Evolutionary conservation across 257 asterid genomes (phyloP).

Genomic region (Sherardia arvensis): DNA sequence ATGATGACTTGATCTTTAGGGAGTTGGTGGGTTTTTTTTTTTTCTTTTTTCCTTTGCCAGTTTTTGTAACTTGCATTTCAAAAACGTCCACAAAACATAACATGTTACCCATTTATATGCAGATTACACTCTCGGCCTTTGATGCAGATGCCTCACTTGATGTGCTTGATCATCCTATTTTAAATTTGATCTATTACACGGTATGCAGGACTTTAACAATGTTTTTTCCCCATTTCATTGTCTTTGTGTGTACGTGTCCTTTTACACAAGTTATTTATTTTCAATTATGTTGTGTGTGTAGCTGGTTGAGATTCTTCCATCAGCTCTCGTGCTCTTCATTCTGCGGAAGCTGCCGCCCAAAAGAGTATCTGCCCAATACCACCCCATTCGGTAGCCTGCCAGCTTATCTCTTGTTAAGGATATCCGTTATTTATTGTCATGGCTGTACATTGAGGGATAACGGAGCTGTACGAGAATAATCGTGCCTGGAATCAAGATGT

Average conservation of each 20-base stretch:
- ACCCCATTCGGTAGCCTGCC: slow-evolving; percentile 36
- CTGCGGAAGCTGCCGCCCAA: slow-evolving; percentile 65
- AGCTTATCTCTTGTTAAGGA: background rate
- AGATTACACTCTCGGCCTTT: slow-evolving; percentile 80
- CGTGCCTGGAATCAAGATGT: background rate
- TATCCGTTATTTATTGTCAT: background rate
- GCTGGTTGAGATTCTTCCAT: slow-evolving; percentile 68
- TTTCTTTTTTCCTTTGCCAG: background rate
- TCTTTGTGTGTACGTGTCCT: background rate
- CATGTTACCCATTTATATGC: slow-evolving; percentile 11
- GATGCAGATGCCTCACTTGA: slow-evolving; percentile 69
- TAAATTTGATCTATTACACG: slow-evolving; percentile 73
- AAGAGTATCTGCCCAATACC: slow-evolving; percentile 48
- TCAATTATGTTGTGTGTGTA: slow-evolving; percentile 9
- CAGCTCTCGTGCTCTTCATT: slow-evolving; percentile 66
- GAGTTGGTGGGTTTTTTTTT: background rate
- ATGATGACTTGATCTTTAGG: background rate
- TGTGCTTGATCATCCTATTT: slow-evolving; percentile 70
- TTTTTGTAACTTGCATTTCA: background rate
- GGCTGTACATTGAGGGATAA: background rate
- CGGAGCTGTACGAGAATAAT: slow-evolving; percentile 4
- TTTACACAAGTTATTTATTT: background rate
- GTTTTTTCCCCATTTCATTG: background rate
- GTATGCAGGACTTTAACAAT: slow-evolving; percentile 22
- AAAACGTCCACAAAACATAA: background rate